Conservation (phyloP, 495 filamentous ascomycete genomes). For the Hamigera avellanea region DNA sequence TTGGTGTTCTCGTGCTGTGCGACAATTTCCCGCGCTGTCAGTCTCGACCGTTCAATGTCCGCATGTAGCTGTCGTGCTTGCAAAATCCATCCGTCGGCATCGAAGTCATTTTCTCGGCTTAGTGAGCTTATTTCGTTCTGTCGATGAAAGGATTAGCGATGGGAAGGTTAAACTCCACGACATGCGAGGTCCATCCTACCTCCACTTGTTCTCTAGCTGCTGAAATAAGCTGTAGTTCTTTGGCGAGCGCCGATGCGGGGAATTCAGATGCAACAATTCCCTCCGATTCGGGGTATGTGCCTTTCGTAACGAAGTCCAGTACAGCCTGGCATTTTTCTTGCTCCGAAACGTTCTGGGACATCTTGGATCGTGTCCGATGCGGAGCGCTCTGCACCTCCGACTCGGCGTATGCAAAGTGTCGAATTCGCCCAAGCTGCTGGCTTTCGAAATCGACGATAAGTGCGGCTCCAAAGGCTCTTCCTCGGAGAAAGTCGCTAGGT, state of each 20-base stretch:
- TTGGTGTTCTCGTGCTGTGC: slow-evolving; percentile 55
- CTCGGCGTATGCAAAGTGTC: background rate
- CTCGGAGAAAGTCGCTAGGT: too few species aligned
- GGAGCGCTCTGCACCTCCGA: too few species aligned
- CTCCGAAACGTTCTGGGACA: slow-evolving; percentile 18
- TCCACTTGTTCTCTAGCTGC: slow-evolving; percentile 57
- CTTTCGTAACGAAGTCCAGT: slow-evolving; percentile 58
- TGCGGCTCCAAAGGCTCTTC: too few species aligned
- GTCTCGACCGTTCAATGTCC: slow-evolving; percentile 64
- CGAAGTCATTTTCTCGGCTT: slow-evolving; percentile 60
- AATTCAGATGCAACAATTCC: slow-evolving; percentile 52
- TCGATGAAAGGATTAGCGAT: background rate
- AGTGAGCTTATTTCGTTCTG: slow-evolving; percentile 60
- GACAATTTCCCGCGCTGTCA: slow-evolving; percentile 63
- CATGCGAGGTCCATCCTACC: slow-evolving; percentile 27
- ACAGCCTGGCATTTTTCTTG: slow-evolving; percentile 51
- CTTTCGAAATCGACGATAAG: too few species aligned
- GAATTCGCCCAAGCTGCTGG: too few species aligned
- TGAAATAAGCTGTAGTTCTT: slow-evolving; percentile 52
- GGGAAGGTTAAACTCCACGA: too few species aligned
- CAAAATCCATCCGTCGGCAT: slow-evolving; percentile 73
- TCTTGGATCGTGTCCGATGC: slow-evolving; percentile 4
- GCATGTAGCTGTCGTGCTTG: slow-evolving; percentile 74
- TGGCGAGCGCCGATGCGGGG: slow-evolving; percentile 43
- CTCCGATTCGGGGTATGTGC: slow-evolving; percentile 63